phyloP scores from a whole-genome alignment of 495 filamentous ascomycete genomes.

The Penicillium fimorum region DNA sequence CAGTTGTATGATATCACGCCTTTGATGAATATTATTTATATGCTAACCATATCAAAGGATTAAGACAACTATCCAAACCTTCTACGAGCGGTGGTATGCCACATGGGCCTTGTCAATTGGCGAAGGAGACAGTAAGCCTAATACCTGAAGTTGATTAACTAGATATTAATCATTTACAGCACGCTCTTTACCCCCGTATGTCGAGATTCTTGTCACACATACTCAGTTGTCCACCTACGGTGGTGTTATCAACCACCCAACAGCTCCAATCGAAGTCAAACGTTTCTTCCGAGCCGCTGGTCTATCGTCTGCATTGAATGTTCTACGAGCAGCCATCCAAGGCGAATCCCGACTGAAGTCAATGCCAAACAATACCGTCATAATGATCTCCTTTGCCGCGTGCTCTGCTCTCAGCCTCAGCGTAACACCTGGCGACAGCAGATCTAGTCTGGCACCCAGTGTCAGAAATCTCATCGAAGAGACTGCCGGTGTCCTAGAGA shows the following conservation, averaged over 20 bases:
- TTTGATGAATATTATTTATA: background rate
- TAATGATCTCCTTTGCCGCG: slow-evolving; percentile 75
- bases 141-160: background rate
- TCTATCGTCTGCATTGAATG: slow-evolving; percentile 67
- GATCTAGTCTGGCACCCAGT: slow-evolving; percentile 62
- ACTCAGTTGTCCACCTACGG: slow-evolving; percentile 70
- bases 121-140: slow-evolving; percentile 49
- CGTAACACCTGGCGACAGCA: slow-evolving; percentile 51
- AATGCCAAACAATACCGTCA: slow-evolving; percentile 75
- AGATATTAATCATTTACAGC: slow-evolving; percentile 36
- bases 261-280: slow-evolving; percentile 65
- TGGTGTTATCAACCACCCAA: slow-evolving; percentile 71
- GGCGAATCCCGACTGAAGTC: slow-evolving; percentile 66
- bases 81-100: slow-evolving; percentile 61
- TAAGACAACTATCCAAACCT: slow-evolving; percentile 58
- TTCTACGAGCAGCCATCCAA: slow-evolving; percentile 71
- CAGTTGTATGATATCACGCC: slow-evolving; percentile 45
- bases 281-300: slow-evolving; percentile 68
- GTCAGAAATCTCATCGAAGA: slow-evolving; percentile 67
- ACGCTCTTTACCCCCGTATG: slow-evolving; percentile 64
- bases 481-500: slow-evolving; percentile 64
- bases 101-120: slow-evolving; percentile 61
- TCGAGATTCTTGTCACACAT: slow-evolving; percentile 72
- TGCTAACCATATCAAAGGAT: slow-evolving; percentile 39
- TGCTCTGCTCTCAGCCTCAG: slow-evolving; percentile 67